Percentiles rank a stretch among this genome's conserved stretches.
These are phyloP conservation scores for Dictyostelium intermedium DNA, from an alignment of 78 protist genomes.

Conservation along the genomic window DNA sequence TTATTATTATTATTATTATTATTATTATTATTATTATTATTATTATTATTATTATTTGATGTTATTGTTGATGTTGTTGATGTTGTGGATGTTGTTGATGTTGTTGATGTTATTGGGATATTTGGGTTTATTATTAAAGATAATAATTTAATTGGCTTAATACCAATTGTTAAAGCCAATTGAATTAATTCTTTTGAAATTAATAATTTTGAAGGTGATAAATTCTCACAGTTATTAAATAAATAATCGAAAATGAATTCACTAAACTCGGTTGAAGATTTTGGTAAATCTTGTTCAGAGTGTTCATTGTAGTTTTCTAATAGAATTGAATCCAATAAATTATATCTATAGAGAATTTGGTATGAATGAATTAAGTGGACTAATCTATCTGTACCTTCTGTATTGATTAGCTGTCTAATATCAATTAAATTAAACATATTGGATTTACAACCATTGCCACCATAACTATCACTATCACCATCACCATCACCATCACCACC, in stretches of 20 bases:
- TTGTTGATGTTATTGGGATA: neutral
- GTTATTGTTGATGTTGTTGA: neutral
- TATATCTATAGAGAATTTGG: neutral
- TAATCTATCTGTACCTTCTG: slow-evolving; percentile 41
- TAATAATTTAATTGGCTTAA: slow-evolving; percentile 26
- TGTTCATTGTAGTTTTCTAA: neutral
- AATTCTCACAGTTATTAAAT: neutral
- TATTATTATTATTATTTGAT: too few relatives aligned
- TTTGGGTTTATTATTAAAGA: neutral
- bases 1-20: neutral
- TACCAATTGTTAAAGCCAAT: slow-evolving; percentile 12
- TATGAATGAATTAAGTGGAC: slow-evolving; percentile 13
- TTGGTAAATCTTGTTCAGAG: neutral
- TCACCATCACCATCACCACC: neutral
- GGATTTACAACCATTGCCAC: too few relatives aligned
- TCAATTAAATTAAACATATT: slow-evolving; percentile 3
- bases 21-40: too few relatives aligned
- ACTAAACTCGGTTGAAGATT: neutral
- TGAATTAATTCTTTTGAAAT: slow-evolving; percentile 27
- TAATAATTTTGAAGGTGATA: slow-evolving; percentile 49
- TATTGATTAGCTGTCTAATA: slow-evolving; percentile 4
- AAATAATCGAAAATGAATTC: slow-evolving; percentile 3
- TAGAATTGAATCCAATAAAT: slow-evolving; percentile 15
- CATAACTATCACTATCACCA: neutral
- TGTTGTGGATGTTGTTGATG: neutral